Base-by-base conservation (phyloP, 1,139 yeast species). In the Pneumocystis murina region DNA sequence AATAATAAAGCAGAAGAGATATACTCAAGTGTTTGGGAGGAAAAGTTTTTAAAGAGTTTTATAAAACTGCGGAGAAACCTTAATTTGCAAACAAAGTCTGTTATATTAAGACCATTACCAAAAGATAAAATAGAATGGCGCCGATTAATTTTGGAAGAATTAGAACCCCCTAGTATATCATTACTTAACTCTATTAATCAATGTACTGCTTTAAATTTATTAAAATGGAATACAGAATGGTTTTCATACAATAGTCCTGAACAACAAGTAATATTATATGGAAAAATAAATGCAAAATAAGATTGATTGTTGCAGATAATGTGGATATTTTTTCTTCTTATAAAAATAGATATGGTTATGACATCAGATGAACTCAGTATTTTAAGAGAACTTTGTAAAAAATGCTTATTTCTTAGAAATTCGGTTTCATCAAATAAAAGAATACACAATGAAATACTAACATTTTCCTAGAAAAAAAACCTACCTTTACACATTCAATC, bases 311-410 rank as follows among this genome's bases (percentile, higher is more conserved):
- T 67, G 7, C 61, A 73, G 57, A 66, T 70, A 5, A 62, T 64
- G 6, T 80, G 83, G 83, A 68, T 78, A 0, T 75, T 75, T 66
- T 72, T 72, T 1, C 66, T 77, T 20, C 69, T 80, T 28, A 72
- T 73, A 12, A 71, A 77, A 2, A 66, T 77, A 7, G 80, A 80
- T 3, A 74, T 71, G 33, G 68, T 75, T 0, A 63, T 78, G 24
- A 71, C 71, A 12, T 74, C 75, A 0, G 72, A 74, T 7, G 80
- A 78, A 59, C 64, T 77, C 2, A 72, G 80, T 10, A 69, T 74
- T 10, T 65, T 80, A 54, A 71, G 83, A 24, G 72, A 73, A 6
- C 69, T 78, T 55, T 78, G 75, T n/a, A 76, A 75, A 63, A 76
- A 76, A 67, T 75, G 76, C 14, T 64, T 66, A 3, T 68, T 70